Evolutionary conservation across 2,329 filamentous ascomycete genomes (phyloP), one percentile per base, ranked within the genome.

Genomic region (Penicillium italicum): DNA sequence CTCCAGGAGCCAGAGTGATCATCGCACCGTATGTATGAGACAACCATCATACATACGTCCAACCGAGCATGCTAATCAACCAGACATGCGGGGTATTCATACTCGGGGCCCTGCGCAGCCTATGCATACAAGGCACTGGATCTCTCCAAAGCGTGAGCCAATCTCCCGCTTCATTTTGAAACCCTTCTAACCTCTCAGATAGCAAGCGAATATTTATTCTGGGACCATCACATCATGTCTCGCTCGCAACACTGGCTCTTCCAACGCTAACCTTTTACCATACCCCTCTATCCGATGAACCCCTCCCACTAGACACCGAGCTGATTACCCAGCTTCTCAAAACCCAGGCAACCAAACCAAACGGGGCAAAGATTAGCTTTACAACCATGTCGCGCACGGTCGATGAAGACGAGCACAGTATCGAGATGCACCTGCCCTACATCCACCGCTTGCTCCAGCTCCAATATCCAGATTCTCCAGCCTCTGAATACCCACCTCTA

Each of bases 381-480:
- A 71, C 70, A 18, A 73, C 66, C 18, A 94, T 97, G 79, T 84
- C 82, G 1, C 74, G 73, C 18, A 67, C 77, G 4, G 79, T 85
- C 6, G 94, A 99, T 67, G 83, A 91, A 59, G 82, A 83, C 5
- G 94, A 99, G 74, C 94, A 99, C 74, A 96, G 90, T 49, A 82
- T 97, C 1, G 94, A 99, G 77, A 96, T 99, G 88, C 94, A 99
- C 65, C 80, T 97, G 9, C 93, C 94, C 0, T 97, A 95, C 69
- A 88, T 97, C 60, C 92, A 91, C 79, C 91, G 92, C 69, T 85
- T 89, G 50, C 80, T 87, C 7, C 81, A 81, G 55, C 75, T 77
- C 70, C 82, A 76, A 34, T 73, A 73, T 56, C 76, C 73, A 2
- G 82, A 83, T 59, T 75, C 74, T 0, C 75, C 78, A 0, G 68